A percentile compares a stretch with the other conserved stretches of the same genome.
phyloP scores from a whole-genome alignment of 176 grass and related monocot species.

The Rhynchospora tenuis region DNA sequence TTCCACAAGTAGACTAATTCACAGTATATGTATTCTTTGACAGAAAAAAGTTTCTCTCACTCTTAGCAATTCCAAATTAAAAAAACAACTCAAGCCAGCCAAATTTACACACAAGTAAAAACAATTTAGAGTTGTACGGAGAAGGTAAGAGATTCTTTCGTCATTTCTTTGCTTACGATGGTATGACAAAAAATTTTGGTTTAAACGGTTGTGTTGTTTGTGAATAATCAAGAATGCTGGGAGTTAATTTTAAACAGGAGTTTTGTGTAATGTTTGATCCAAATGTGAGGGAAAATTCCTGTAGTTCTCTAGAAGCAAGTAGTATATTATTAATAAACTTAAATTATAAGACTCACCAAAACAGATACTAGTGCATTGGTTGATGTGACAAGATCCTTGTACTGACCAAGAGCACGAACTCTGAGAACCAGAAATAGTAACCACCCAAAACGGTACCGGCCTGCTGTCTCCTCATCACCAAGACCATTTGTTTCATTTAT shows the following conservation, averaged over 20 bases:
- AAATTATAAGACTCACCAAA: slow-evolving; percentile 33
- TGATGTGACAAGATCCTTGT: slow-evolving; percentile 95
- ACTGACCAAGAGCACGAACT: slow-evolving; percentile 59
- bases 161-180: not conserved
- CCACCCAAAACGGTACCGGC: slow-evolving; percentile 89
- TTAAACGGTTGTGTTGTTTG: not conserved
- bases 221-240: not conserved
- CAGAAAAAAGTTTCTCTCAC: not conserved
- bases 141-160: not conserved
- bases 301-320: not conserved
- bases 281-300: not conserved
- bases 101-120: not conserved
- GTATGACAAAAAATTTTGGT: not conserved
- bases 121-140: not conserved
- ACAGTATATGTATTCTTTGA: not conserved
- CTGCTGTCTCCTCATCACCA: slow-evolving; percentile 39
- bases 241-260: not conserved
- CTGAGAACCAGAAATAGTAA: slow-evolving; percentile 76
- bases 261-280: not conserved
- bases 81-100: not conserved
- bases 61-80: not conserved
- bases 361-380: slow-evolving; percentile 76
- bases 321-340: not conserved
- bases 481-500: slow-evolving; percentile 38
- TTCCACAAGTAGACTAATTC: not conserved